phyloP scores from a whole-genome alignment of 1,284 basidiomycete genomes.

The Ganoderma sinense region DNA sequence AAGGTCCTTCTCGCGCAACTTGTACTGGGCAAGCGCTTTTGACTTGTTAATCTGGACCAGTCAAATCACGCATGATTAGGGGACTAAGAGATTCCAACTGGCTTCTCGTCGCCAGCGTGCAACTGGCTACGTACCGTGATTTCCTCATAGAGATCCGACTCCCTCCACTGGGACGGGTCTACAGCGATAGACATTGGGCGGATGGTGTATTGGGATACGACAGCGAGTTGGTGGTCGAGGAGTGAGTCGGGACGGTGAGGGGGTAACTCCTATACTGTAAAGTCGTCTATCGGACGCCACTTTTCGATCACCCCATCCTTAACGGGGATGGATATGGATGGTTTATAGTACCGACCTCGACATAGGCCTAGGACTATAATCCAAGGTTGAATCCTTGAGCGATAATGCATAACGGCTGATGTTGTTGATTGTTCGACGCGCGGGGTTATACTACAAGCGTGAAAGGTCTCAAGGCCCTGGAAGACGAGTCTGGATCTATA shows the following conservation, averaged over 20 bases:
- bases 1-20: constrained; percentile 14
- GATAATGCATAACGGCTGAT: too few relatives aligned
- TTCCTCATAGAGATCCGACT: background rate
- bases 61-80: background rate
- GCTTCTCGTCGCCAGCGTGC: background rate
- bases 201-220: background rate
- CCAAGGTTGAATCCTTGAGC: too few relatives aligned
- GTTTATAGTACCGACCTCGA: too few relatives aligned
- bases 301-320: background rate
- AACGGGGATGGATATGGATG: background rate
- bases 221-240: background rate
- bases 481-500: too few relatives aligned
- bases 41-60: constrained; percentile 6
- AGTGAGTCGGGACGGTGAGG: background rate
- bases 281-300: background rate
- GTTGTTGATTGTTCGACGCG: too few relatives aligned
- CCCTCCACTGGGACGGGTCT: background rate
- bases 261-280: background rate
- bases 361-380: too few relatives aligned
- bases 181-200: background rate
- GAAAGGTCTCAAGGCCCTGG: too few relatives aligned
- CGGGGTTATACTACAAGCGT: too few relatives aligned
- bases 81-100: background rate
- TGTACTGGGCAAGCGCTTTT: constrained; percentile 5
- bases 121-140: background rate